Conservation (phyloP, 2,329 filamentous ascomycete genomes). For the Beauveria varroae region DNA sequence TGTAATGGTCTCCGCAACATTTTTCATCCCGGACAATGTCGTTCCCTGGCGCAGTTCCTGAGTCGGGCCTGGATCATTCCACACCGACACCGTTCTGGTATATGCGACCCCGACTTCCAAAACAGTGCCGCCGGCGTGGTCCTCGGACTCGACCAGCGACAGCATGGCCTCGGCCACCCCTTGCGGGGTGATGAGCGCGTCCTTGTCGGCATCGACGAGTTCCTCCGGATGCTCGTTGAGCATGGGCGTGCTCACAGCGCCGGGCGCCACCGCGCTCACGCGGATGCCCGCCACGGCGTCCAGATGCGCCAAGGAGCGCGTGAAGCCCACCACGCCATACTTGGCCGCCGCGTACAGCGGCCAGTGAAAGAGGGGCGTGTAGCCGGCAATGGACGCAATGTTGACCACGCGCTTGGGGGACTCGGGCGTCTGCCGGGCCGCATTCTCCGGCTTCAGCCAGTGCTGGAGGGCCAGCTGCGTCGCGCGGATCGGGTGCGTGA, state of each 20-base stretch:
- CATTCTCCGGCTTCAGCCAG: slow-evolving; percentile 27
- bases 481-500: slow-evolving; percentile 33
- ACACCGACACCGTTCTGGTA: slow-evolving; percentile 24
- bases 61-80: slow-evolving; percentile 34
- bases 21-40: slow-evolving; percentile 19
- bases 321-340: slow-evolving; percentile 31
- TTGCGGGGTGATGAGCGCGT: slow-evolving; percentile 33
- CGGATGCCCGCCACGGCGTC: slow-evolving; percentile 27
- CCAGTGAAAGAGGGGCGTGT: slow-evolving; percentile 24
- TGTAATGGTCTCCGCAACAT: background rate
- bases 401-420: slow-evolving; percentile 31
- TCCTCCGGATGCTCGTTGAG: slow-evolving; percentile 36
- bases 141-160: slow-evolving; percentile 25
- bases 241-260: slow-evolving; percentile 36
- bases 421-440: slow-evolving; percentile 19
- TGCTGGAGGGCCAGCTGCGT: slow-evolving; percentile 33
- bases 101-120: slow-evolving; percentile 30
- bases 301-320: slow-evolving; percentile 31
- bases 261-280: slow-evolving; percentile 37
- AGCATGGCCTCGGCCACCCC: slow-evolving; percentile 39
- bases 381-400: slow-evolving; percentile 29
- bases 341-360: slow-evolving; percentile 35
- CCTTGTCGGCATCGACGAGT: slow-evolving; percentile 25
- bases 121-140: slow-evolving; percentile 31
- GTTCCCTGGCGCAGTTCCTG: slow-evolving; percentile 19